These are phyloP conservation scores for Penicillium diatomitis DNA, from an alignment of 495 filamentous ascomycete species.

Conservation along the genomic window DNA sequence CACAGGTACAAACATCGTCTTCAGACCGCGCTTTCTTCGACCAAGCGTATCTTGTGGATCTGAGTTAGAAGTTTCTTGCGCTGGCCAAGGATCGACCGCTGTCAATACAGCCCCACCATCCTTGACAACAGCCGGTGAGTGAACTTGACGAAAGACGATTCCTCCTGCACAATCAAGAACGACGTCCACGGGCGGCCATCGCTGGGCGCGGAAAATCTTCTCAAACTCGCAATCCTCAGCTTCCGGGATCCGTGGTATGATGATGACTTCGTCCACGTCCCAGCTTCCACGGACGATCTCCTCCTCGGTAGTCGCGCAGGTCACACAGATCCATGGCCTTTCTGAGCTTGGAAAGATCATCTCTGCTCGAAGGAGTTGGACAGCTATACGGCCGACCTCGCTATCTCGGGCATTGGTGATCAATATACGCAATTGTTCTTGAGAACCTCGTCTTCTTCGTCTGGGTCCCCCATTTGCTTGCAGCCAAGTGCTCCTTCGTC, in stretches of 20 bases:
- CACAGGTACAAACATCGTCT: conserved; percentile 31
- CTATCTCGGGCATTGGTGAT: conserved; percentile 30
- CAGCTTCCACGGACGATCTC: conserved; percentile 13
- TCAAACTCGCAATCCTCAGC: conserved; percentile 21
- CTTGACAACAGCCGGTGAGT: conserved; percentile 25
- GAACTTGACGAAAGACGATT: conserved; percentile 23
- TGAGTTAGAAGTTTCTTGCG: conserved; percentile 5
- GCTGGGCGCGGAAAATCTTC: conserved; percentile 20
- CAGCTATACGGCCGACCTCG: conserved; percentile 29
- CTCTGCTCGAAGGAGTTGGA: conserved; percentile 28
- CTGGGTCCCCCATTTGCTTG: not conserved
- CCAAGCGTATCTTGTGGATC: conserved; percentile 10
- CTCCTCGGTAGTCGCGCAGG: conserved; percentile 24
- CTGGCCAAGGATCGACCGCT: conserved; percentile 24
- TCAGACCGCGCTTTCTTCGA: conserved; percentile 17
- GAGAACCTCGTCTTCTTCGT: not conserved
- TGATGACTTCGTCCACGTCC: conserved; percentile 26
- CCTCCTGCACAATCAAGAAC: conserved; percentile 32
- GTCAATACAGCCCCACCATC: conserved; percentile 29
- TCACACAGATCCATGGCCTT: conserved; percentile 35
- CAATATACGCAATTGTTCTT: conserved; percentile 19
- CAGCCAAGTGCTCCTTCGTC: not conserved
- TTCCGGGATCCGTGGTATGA: conserved; percentile 16
- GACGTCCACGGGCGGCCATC: conserved; percentile 30
- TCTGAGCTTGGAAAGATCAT: conserved; percentile 21